Percentiles rank a stretch among this genome's conserved stretches.
Conservation (phyloP, 306 rosid species). For the Prunus salicina region DNA sequence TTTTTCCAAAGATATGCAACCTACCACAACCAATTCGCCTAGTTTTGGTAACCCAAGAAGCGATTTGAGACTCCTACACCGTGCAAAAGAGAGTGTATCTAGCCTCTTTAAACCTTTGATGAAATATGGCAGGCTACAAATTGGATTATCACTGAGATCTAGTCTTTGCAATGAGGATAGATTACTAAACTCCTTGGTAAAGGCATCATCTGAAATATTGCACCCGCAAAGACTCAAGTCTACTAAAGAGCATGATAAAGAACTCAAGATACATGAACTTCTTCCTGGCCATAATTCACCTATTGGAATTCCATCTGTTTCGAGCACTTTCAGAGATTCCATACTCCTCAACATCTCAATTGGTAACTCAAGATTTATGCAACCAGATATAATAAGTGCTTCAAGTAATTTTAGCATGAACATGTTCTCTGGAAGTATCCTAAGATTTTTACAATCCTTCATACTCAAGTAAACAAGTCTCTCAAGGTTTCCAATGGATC, state of each 20-base stretch:
- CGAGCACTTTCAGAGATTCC: neutral
- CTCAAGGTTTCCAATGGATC: constrained; percentile 15
- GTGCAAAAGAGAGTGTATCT: rapidly evolving
- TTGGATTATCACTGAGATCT: neutral
- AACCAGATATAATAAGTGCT: neutral
- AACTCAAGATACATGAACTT: neutral
- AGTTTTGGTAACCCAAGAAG: neutral
- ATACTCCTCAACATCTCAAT: neutral
- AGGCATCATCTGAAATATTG: neutral
- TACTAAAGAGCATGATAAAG: neutral
- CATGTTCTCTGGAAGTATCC: constrained; percentile 6
- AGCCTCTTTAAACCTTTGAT: neutral
- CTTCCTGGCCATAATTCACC: neutral
- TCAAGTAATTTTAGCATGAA: neutral
- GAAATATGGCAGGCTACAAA: neutral
- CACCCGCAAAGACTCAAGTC: neutral
- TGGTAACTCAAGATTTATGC: neutral
- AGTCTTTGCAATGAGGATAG: neutral
- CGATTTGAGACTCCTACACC: neutral
- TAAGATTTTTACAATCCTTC: constrained; percentile 13
- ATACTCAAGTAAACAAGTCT: constrained; percentile 1
- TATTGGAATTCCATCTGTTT: neutral
- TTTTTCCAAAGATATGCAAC: neutral
- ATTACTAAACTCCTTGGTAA: neutral
- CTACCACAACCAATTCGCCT: rapidly evolving